Evolutionary conservation across 495 filamentous ascomycete species (phyloP).

Genomic region (Penicillium coffeae): DNA sequence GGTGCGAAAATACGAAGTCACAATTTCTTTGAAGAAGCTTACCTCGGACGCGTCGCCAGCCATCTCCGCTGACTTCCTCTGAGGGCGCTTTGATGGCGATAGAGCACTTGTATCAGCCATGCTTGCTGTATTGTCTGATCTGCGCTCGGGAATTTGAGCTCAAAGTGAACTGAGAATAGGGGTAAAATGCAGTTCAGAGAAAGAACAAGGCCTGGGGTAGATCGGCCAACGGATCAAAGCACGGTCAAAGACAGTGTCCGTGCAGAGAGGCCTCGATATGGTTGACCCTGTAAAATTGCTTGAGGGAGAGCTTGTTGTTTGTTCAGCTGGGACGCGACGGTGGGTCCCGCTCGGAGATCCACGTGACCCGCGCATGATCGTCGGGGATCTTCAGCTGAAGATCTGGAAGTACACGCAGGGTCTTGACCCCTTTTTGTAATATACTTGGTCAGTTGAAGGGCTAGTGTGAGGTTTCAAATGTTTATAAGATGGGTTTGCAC

Average conservation of each 20-base stretch:
- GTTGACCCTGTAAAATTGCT: background rate
- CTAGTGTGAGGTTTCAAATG: no score
- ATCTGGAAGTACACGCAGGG: background rate
- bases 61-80: no score
- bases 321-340: slow-evolving; percentile 11
- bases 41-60: slow-evolving; percentile 2
- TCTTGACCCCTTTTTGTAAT: no score
- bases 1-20: no score
- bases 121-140: slow-evolving; percentile 13
- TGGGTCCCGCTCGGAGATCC: slow-evolving; percentile 6
- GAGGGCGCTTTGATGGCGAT: slow-evolving; percentile 24
- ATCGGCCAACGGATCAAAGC: background rate
- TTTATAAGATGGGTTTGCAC: no score
- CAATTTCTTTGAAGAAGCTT: no score
- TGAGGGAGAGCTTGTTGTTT: slow-evolving; percentile 1
- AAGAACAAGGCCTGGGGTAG: background rate
- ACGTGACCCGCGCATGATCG: slow-evolving; percentile 4
- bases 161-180: background rate
- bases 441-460: no score
- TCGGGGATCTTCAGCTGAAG: slow-evolving; percentile 1
- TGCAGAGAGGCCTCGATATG: background rate
- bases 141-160: slow-evolving; percentile 17
- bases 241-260: background rate
- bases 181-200: background rate
- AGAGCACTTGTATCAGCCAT: slow-evolving; percentile 13